Percentiles rank a stretch among this genome's conserved stretches.
Conservation (phyloP, 371 early-diverging fungal species). For the Homolaphlyctis polyrhiza region DNA sequence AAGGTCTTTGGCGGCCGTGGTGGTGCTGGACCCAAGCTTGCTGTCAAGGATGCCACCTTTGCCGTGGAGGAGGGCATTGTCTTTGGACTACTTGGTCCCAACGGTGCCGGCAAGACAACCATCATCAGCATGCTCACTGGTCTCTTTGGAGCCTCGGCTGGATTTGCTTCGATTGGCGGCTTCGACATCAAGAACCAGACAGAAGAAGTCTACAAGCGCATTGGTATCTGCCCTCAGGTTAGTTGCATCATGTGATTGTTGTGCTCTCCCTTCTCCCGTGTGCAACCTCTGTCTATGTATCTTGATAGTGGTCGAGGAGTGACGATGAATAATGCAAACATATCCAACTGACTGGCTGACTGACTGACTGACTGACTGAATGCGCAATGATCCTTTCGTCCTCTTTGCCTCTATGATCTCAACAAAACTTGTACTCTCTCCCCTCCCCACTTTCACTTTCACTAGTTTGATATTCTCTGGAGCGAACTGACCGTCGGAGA, state of each 20-base stretch:
- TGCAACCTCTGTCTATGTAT: too few species aligned
- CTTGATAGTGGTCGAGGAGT: too few species aligned
- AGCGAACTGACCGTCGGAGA: constrained; percentile 63
- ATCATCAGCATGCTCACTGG: constrained; percentile 64
- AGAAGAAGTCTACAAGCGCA: constrained; percentile 50
- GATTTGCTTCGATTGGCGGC: constrained; percentile 49
- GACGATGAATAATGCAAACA: too few species aligned
- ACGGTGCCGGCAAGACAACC: constrained; percentile 57
- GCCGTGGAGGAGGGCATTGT: background rate
- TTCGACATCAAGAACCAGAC: constrained; percentile 49
- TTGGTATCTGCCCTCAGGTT: constrained; percentile 71
- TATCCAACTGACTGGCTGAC: too few species aligned
- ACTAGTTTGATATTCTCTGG: constrained; percentile 70
- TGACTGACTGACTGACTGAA: too few species aligned
- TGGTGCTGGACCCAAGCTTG: constrained; percentile 13
- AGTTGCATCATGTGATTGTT: too few species aligned
- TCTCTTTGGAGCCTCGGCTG: constrained; percentile 49
- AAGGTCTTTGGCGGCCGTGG: constrained; percentile 52
- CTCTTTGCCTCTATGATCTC: too few species aligned
- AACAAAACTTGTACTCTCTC: too few species aligned
- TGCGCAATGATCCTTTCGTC: too few species aligned
- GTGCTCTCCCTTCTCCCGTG: too few species aligned
- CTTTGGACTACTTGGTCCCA: constrained; percentile 21
- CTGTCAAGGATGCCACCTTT: background rate
- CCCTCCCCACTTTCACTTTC: background rate